Base-by-base conservation (phyloP, 352 stramenopile genomes). In the Albugo candida region DNA sequence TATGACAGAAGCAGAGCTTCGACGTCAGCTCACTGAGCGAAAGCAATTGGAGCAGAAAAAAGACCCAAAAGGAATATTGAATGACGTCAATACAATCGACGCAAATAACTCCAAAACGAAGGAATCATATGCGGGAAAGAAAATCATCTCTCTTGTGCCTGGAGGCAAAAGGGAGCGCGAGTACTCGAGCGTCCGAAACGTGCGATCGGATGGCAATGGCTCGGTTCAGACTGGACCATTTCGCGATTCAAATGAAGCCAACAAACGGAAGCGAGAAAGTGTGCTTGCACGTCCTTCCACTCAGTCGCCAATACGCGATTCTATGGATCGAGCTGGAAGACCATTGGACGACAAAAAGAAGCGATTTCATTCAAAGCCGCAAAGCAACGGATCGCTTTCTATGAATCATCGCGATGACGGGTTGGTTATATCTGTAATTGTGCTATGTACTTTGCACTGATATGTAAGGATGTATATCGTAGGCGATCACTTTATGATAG, bases 121-220 rank as follows among this genome's bases (percentile, higher is more conserved):
- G 27, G 18, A 14, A n/a, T 50, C 54, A 34, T 27, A 13, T n/a
- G 47, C 45, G 14, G 20, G 17, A 19, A 61, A 71, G 20, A 88
- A 88, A 49, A 88, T 88, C 14, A 70, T 88, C 43, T 84, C 75
- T 41, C 57, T 88, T 11, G 69, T 83, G 41, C 77, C 71, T 67
- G 64, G 19, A 68, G 65, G 8, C 71, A 72, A 21, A 85, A 88
- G 59, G 13, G 76, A 85, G 36, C 67, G 67, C 6, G 72, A 84
- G 12, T 27, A 45, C n/a, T 20, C 38, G 1, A 19, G 19, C n/a
- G n/a, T 16, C 11, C 18, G 24, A 21, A 40, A 45, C 12, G 14
- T 19, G 11, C 36, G n/a, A 31, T 31, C 24, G 24, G 24, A 31
- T 31, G 24, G 24, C 24, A 31, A 31, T 31, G 8, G 8, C 24